Base-by-base conservation (phyloP, 1,139 yeast genomes). In the Yamadazyma atlantica region DNA sequence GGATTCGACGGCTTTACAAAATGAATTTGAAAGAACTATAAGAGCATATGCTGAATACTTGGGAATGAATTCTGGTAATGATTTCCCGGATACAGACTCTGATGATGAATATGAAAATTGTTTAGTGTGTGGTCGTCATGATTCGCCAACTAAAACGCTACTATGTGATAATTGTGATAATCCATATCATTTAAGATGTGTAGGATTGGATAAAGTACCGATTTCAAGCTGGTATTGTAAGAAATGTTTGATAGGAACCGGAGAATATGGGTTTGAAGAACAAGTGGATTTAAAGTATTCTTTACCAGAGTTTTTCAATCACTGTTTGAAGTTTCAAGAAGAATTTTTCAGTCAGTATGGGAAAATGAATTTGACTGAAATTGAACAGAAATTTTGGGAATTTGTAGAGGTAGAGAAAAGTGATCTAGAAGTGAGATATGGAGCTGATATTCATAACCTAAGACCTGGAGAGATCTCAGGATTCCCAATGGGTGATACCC, bases 231-330 rank as follows among this genome's bases (percentile, higher is more conserved):
- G 96, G 96, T 83, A 72, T 53, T 90, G 97, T 58, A 84, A 82
- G 34, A 75, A 75, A 43, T 90, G 97, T 57, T 66, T 90, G 12
- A 71, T 85, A 5, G 96, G 96, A 0, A 85, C 90, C 2, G 94
- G 95, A 1, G 92, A 83, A 49, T 90, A 88, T 55, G 96, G 95
- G 0, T 90, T 90, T 58, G 90, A 85, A 49, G 95, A 86, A 46
- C 80, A 84, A 15, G 55, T 54, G 1, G 67, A 73, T 4, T 69
- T 75, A 31, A 70, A 73, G 40, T 87, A 85, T 53, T 69, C 83
- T 0, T 62, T 68, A 41, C 69, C 51, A n/a, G 82, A 84, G 41
- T 90, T 89, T 57, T 73, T 73, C 42, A 60, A 72, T 10, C 65
- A 77, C 46, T 85, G 90, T 44, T 60, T 65, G 23, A 67, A 72